Evolutionary conservation across 2,329 filamentous ascomycete species (phyloP), one percentile per base, ranked within the genome.

Genomic region (Calonectria fujianensis): DNA sequence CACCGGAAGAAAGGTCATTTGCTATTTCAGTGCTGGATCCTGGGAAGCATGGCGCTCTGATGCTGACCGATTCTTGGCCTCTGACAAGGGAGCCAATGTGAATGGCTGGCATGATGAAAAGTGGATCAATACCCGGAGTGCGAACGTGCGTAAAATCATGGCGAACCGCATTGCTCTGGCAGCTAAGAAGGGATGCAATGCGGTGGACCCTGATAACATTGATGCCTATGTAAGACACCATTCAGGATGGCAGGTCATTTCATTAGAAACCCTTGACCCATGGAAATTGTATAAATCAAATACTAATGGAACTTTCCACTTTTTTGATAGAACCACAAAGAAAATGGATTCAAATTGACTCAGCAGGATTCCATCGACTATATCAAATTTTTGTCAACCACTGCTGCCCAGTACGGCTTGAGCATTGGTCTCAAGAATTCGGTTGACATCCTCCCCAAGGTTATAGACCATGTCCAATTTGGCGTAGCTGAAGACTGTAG

Each of bases 1-100:
- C 67, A 82, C 85, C 9, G 89, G 88, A 11, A 90, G 90, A 80
- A 91, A 90, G 75, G 90, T 94, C 68, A 92, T 95, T 73, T 95
- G 94, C 86, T 95, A 95, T 84, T 95, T 95, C 85, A 93, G 91
- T 68, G 93, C 92, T 0, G 94, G 94, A 1, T 93, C 91, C 8
- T 94, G 90, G 79, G 94, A 95, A 83, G 82, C 91, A 66, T 91
- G 89, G 85, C 88, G 93, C 4, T 84, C 87, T 0, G 94, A 95
- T 80, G 87, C 88, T 24, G 81, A 80, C 41, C 79, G 89, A 6
- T 95, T 94, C 80, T 80, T 85, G 11, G 75, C 86, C 1, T 82
- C 84, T 0, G 93, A 94, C 77, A 82, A 92, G 52, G 93, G 93
- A 24, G 87, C 88, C 3, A 83, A 84, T 8, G 84, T 95, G 7